A percentile compares a stretch with the other conserved stretches of the same genome.
Evolutionary conservation across 2,329 filamentous ascomycete species (phyloP).

Genomic region (Xylariales sp.): DNA sequence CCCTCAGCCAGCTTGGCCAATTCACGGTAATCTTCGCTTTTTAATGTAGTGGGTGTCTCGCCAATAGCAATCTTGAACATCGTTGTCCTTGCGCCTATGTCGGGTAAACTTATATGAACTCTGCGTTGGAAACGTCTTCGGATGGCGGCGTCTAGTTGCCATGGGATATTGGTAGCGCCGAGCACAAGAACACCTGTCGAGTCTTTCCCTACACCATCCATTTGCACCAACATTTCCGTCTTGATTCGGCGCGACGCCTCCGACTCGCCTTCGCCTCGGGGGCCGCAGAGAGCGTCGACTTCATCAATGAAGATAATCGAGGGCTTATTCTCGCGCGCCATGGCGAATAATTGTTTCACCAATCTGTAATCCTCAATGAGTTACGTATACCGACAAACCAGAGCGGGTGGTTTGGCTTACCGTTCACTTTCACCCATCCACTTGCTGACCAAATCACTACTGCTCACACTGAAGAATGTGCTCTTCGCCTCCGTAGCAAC

Average conservation of each 20-base stretch:
- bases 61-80: slow-evolving; percentile 99
- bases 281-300: slow-evolving; percentile 95
- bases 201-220: slow-evolving; percentile 98
- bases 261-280: slow-evolving; percentile 92
- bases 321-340: slow-evolving; percentile 97
- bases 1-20: slow-evolving; percentile 88
- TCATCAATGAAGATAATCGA: slow-evolving; percentile 99
- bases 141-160: slow-evolving; percentile 97
- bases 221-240: slow-evolving; percentile 97
- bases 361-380: slow-evolving; percentile 65
- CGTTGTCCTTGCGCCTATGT: slow-evolving; percentile 83
- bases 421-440: slow-evolving; percentile 99
- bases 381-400: slow-evolving; percentile 40
- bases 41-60: slow-evolving; percentile 87
- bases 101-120: slow-evolving; percentile 94
- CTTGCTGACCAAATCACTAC: slow-evolving; percentile 96
- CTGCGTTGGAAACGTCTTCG: slow-evolving; percentile 94
- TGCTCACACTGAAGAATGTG: slow-evolving; percentile 98
- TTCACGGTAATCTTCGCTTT: slow-evolving; percentile 79
- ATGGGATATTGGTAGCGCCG: slow-evolving; percentile 97
- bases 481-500: slow-evolving; percentile 98
- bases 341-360: slow-evolving; percentile 95
- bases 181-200: slow-evolving; percentile 93
- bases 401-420: slow-evolving; percentile 59
- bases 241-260: slow-evolving; percentile 98